Conservation (phyloP, 2,329 filamentous ascomycete species). For the Alternaria triticina region DNA sequence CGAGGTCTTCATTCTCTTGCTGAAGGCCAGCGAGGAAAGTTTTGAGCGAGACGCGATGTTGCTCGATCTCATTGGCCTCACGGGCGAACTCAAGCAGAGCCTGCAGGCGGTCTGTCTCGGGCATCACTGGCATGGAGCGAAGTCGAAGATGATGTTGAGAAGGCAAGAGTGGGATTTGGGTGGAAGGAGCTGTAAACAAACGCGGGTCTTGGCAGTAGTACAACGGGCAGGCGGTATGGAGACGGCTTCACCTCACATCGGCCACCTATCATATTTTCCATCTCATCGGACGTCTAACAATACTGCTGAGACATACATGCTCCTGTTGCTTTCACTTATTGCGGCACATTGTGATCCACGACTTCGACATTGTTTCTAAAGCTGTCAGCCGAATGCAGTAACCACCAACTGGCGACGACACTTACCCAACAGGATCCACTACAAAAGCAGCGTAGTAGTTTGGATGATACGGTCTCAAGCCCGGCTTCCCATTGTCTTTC, state of each 20-base stretch:
- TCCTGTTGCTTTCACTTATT: not conserved
- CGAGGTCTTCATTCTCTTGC: not conserved
- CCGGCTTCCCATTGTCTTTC: constrained; percentile 33
- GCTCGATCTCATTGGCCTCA: not conserved
- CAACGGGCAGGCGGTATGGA: not conserved
- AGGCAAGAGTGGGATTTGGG: not conserved
- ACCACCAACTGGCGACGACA: not conserved
- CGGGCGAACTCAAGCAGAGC: not conserved
- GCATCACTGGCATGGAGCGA: not conserved
- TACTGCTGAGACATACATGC: not conserved
- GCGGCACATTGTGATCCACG: constrained; percentile 19
- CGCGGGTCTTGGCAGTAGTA: not conserved
- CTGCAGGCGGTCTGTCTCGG: not conserved
- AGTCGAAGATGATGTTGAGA: not conserved
- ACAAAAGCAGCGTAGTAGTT: constrained; percentile 40
- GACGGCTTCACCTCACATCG: not conserved
- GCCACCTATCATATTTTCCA: not conserved
- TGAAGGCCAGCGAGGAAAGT: not conserved
- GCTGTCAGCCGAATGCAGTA: not conserved
- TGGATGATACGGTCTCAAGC: constrained; percentile 30
- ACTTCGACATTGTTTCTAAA: constrained; percentile 32
- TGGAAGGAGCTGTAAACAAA: not conserved
- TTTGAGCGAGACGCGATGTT: not conserved
- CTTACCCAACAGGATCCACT: constrained; percentile 35
- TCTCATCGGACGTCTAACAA: not conserved